phyloP scores from a whole-genome alignment of 2,329 filamentous ascomycete genomes.

The Apiospora rasikravindrae region DNA sequence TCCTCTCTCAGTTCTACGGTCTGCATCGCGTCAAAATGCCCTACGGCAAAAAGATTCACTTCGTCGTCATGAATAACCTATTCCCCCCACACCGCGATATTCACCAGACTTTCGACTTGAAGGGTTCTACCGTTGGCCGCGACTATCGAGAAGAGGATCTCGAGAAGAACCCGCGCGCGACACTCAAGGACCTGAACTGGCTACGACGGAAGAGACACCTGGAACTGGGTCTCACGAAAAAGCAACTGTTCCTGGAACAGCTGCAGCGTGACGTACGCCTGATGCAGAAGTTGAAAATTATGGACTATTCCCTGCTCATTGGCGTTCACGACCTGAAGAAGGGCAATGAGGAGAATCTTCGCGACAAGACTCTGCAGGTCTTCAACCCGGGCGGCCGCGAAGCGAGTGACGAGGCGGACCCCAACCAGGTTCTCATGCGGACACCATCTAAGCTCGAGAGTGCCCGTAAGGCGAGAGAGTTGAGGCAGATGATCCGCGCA shows the following conservation, averaged over 20 bases:
- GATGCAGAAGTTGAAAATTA: slow-evolving; percentile 88
- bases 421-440: slow-evolving; percentile 72
- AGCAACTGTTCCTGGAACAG: slow-evolving; percentile 85
- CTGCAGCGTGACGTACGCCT: slow-evolving; percentile 86
- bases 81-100: slow-evolving; percentile 98
- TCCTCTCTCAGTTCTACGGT: slow-evolving; percentile 97
- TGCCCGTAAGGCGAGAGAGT: slow-evolving; percentile 85
- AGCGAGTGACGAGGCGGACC: slow-evolving; percentile 62
- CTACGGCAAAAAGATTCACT: slow-evolving; percentile 97
- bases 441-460: slow-evolving; percentile 95
- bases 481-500: slow-evolving; percentile 89
- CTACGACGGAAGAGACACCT: slow-evolving; percentile 82
- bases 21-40: slow-evolving; percentile 97
- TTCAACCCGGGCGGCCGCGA: slow-evolving; percentile 85
- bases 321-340: slow-evolving; percentile 90
- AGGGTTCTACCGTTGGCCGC: slow-evolving; percentile 92
- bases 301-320: slow-evolving; percentile 97
- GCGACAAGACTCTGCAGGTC: slow-evolving; percentile 86
- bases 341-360: slow-evolving; percentile 90
- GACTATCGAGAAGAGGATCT: slow-evolving; percentile 90
- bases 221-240: slow-evolving; percentile 89
- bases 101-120: slow-evolving; percentile 94
- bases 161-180: slow-evolving; percentile 87
- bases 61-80: slow-evolving; percentile 99
- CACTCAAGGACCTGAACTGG: slow-evolving; percentile 97